phyloP scores from a whole-genome alignment of 2,329 filamentous ascomycete genomes.

The Colletotrichum sublineola region DNA sequence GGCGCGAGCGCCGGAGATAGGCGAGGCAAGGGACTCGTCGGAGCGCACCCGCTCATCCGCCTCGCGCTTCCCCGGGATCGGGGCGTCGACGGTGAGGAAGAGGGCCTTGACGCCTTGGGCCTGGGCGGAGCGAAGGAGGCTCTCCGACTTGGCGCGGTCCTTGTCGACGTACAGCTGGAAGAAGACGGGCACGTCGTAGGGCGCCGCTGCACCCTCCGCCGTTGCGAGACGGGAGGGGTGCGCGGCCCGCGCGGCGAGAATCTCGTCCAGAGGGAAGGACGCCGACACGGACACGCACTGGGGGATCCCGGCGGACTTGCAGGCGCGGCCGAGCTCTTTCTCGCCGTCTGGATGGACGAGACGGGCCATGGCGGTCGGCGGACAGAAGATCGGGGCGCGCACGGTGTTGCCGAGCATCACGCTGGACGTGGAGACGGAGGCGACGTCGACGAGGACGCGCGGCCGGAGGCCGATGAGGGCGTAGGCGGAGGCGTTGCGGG shows the following conservation, averaged over 20 bases:
- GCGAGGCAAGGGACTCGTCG: slow-evolving; percentile 61
- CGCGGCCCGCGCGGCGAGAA: slow-evolving; percentile 48
- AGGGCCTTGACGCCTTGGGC: slow-evolving; percentile 64
- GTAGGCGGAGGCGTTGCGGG: slow-evolving; percentile 67
- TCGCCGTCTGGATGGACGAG: slow-evolving; percentile 76
- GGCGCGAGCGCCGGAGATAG: slow-evolving; percentile 63
- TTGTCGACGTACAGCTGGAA: slow-evolving; percentile 75
- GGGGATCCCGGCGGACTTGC: slow-evolving; percentile 60
- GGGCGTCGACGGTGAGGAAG: slow-evolving; percentile 71
- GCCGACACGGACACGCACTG: slow-evolving; percentile 74
- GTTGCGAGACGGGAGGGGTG: background rate
- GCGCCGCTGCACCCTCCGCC: background rate
- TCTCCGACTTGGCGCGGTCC: slow-evolving; percentile 64
- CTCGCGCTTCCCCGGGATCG: slow-evolving; percentile 68
- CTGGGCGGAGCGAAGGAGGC: slow-evolving; percentile 61
- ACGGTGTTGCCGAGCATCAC: slow-evolving; percentile 67
- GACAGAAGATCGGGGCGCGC: slow-evolving; percentile 71
- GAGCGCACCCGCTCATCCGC: slow-evolving; percentile 61
- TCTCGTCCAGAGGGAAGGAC: slow-evolving; percentile 68
- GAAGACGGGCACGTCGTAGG: slow-evolving; percentile 57
- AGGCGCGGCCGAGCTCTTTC: slow-evolving; percentile 42
- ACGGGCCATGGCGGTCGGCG: slow-evolving; percentile 74
- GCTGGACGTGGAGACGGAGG: slow-evolving; percentile 61
- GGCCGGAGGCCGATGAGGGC: slow-evolving; percentile 70
- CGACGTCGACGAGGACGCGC: slow-evolving; percentile 69